Percentiles rank a stretch among this genome's conserved stretches.
phyloP scores from a whole-genome alignment of 768 basidiomycete species.

The Xanthoconium stramineum region DNA sequence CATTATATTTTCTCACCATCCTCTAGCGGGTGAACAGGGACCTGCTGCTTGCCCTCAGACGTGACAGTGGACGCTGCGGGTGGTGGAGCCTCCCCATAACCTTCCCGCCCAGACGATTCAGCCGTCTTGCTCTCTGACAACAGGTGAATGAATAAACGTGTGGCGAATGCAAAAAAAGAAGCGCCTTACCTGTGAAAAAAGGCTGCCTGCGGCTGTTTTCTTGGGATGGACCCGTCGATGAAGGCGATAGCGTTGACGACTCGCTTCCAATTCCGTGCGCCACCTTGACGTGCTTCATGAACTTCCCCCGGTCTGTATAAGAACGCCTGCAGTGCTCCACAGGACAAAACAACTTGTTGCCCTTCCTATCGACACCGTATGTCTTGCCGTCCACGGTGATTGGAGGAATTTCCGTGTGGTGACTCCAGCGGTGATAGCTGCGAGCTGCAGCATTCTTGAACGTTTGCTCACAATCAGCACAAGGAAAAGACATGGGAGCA shows the following conservation, averaged over 20 bases:
- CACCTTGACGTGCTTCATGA: too few relatives aligned
- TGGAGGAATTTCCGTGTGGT: background rate
- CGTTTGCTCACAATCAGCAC: background rate
- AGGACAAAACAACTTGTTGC: background rate
- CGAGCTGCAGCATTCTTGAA: background rate
- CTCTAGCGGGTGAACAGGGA: too few relatives aligned
- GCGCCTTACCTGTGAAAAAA: too few relatives aligned
- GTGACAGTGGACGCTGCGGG: background rate
- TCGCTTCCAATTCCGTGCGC: background rate
- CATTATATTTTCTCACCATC: background rate
- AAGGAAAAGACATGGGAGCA: background rate
- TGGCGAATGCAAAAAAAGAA: too few relatives aligned
- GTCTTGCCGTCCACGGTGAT: background rate
- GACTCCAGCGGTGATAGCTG: conserved; percentile 1
- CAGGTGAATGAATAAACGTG: too few relatives aligned
- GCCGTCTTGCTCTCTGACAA: too few relatives aligned
- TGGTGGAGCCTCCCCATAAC: background rate
- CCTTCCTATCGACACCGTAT: background rate
- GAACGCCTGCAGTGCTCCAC: background rate
- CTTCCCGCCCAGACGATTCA: background rate
- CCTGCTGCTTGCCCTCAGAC: background rate
- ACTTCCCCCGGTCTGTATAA: background rate
- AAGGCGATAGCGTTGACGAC: too few relatives aligned
- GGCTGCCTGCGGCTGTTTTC: too few relatives aligned
- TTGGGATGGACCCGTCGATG: too few relatives aligned